These are phyloP conservation scores for Diaporthe citri DNA, from an alignment of 2,329 filamentous ascomycete genomes.

Conservation along the genomic window DNA sequence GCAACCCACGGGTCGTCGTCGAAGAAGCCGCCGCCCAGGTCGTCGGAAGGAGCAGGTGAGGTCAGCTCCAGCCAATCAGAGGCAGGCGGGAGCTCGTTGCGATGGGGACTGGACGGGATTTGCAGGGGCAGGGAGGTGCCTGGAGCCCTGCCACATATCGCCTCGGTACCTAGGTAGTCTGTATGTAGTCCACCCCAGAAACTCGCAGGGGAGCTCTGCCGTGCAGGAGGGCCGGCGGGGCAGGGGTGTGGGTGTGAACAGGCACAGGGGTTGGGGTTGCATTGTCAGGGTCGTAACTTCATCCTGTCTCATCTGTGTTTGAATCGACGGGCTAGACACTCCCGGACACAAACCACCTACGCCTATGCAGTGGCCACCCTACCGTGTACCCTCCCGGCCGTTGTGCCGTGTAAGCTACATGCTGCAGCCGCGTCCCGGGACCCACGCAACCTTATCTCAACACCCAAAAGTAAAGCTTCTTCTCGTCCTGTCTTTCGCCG, in stretches of 20 bases:
- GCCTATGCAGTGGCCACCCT: not conserved
- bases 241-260: not conserved
- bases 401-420: too few relatives aligned
- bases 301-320: constrained; percentile 45
- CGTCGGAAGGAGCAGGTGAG: constrained; percentile 30
- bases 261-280: constrained; percentile 33
- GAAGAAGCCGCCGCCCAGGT: not conserved
- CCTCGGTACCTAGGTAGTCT: too few relatives aligned
- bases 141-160: not conserved
- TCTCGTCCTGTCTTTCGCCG: constrained; percentile 22
- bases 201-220: not conserved
- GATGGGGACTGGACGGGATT: constrained; percentile 10
- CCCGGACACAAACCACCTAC: constrained; percentile 11
- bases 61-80: constrained; percentile 7
- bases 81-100: constrained; percentile 4
- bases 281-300: constrained; percentile 38
- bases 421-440: not conserved
- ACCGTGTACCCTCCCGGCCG: not conserved
- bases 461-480: constrained; percentile 35
- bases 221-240: not conserved
- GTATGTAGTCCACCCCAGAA: too few relatives aligned
- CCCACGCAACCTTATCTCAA: constrained; percentile 36
- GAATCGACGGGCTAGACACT: constrained; percentile 40
- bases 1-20: constrained; percentile 17
- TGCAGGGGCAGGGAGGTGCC: not conserved